These are phyloP conservation scores for Aspergillus caelatus DNA, from an alignment of 2,329 filamentous ascomycete species.

Conservation along the genomic window DNA sequence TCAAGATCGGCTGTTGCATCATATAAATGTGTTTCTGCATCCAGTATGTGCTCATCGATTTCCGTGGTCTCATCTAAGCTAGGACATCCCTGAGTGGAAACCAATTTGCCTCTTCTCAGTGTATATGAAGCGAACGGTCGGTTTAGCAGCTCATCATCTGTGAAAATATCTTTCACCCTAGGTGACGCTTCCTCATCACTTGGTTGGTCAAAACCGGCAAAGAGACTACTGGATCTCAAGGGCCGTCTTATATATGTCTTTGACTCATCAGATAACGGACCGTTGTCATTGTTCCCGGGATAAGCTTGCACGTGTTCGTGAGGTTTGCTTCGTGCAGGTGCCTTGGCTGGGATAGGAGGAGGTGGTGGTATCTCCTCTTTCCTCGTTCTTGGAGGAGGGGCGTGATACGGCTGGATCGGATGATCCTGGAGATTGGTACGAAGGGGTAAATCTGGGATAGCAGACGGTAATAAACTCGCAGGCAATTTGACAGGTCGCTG, in stretches of 20 bases:
- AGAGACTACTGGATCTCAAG: slow-evolving; percentile 79
- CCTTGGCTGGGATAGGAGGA: slow-evolving; percentile 43
- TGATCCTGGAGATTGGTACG: slow-evolving; percentile 25
- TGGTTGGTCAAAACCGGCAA: slow-evolving; percentile 76
- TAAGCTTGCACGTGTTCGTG: slow-evolving; percentile 65
- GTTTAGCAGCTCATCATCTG: slow-evolving; percentile 48
- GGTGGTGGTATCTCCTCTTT: slow-evolving; percentile 30
- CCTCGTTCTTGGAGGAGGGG: slow-evolving; percentile 37
- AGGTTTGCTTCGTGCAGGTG: slow-evolving; percentile 22
- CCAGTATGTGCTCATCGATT: slow-evolving; percentile 41
- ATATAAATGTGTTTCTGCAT: slow-evolving; percentile 31
- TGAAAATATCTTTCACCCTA: slow-evolving; percentile 39
- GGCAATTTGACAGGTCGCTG: slow-evolving; percentile 74
- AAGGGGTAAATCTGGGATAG: slow-evolving; percentile 61
- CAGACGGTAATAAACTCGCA: slow-evolving; percentile 75
- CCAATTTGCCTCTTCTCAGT: slow-evolving; percentile 45
- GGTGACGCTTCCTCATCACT: slow-evolving; percentile 53
- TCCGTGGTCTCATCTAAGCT: slow-evolving; percentile 40
- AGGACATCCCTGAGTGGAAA: slow-evolving; percentile 36
- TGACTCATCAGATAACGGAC: slow-evolving; percentile 64
- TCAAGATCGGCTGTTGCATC: slow-evolving; percentile 16
- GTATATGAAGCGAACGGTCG: slow-evolving; percentile 49
- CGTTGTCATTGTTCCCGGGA: slow-evolving; percentile 79
- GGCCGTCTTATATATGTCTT: slow-evolving; percentile 67
- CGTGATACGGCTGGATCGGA: slow-evolving; percentile 37